Conservation (phyloP, 176 grass and related monocot species). For the Chloris gayana region DNA sequence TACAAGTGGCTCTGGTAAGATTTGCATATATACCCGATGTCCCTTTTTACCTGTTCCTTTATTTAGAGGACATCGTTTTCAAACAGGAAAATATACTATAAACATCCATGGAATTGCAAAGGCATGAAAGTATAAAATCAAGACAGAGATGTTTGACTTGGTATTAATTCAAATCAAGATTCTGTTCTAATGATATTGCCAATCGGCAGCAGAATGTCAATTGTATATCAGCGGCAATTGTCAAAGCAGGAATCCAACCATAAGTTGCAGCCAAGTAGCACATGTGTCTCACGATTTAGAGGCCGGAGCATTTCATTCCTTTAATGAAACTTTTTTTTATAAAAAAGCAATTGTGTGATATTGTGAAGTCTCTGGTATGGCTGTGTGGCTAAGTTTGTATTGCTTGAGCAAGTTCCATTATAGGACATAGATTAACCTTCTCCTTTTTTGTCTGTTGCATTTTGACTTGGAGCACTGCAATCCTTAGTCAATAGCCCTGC, state of each 20-base stretch:
- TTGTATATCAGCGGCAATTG: not conserved
- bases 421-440: too few relatives aligned
- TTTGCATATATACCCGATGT: conserved; percentile 45
- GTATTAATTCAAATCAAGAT: conserved; percentile 2
- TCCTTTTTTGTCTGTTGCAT: too few relatives aligned
- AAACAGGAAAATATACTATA: not conserved
- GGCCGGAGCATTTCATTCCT: too few relatives aligned
- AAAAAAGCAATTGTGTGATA: too few relatives aligned
- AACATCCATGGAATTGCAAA: not conserved
- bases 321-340: too few relatives aligned
- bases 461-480: too few relatives aligned
- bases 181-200: conserved; percentile 1
- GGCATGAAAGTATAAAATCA: not conserved
- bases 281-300: not conserved
- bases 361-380: too few relatives aligned
- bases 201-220: conserved; percentile 26
- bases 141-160: conserved; percentile 22
- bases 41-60: conserved; percentile 15
- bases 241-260: conserved; percentile 26
- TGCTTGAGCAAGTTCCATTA: too few relatives aligned
- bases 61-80: conserved; percentile 26
- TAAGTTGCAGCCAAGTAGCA: conserved; percentile 2
- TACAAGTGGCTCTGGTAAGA: conserved; percentile 15
- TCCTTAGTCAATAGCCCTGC: too few relatives aligned
- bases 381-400: too few relatives aligned